These are phyloP conservation scores for Oldenlandia corymbosa DNA, from an alignment of 257 asterid species.

Conservation along the genomic window DNA sequence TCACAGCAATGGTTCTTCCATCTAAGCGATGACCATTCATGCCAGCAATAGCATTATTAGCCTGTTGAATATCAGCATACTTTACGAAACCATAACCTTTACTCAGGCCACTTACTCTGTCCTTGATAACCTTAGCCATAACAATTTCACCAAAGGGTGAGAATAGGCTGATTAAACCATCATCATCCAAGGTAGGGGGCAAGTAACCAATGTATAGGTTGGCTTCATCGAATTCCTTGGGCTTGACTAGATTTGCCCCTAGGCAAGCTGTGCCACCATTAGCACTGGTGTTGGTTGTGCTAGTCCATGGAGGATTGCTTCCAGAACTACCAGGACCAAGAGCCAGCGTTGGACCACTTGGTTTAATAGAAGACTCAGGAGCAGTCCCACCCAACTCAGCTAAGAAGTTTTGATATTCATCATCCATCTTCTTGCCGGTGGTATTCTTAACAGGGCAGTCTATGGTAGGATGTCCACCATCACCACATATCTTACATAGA, in stretches of 20 bases:
- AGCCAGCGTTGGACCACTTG: constrained; percentile 51
- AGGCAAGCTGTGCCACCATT: constrained; percentile 45
- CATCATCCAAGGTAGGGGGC: constrained; percentile 92
- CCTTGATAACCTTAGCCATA: constrained; percentile 96
- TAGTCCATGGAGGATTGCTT: constrained; percentile 80
- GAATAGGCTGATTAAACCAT: constrained; percentile 70
- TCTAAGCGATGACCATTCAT: constrained; percentile 89
- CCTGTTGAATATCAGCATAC: constrained; percentile 79
- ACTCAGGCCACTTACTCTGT: constrained; percentile 64
- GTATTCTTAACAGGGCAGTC: constrained; percentile 93
- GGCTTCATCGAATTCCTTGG: constrained; percentile 87
- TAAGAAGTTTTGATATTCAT: constrained; percentile 84
- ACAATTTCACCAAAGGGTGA: constrained; percentile 85
- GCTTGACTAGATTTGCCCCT: constrained; percentile 51
- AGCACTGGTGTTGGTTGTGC: constrained; percentile 31
- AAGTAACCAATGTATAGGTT: constrained; percentile 81
- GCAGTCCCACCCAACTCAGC: constrained; percentile 90
- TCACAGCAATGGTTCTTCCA: constrained; percentile 95
- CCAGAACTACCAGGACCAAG: constrained; percentile 58
- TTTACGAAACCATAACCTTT: constrained; percentile 96
- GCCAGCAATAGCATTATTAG: constrained; percentile 78
- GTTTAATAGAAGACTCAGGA: constrained; percentile 63
- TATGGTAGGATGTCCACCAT: constrained; percentile 94
- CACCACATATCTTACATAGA: constrained; percentile 89
- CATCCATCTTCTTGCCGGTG: constrained; percentile 97